Base-by-base conservation (phyloP, 2,329 filamentous ascomycete species). In the Penicillium sp. region DNA sequence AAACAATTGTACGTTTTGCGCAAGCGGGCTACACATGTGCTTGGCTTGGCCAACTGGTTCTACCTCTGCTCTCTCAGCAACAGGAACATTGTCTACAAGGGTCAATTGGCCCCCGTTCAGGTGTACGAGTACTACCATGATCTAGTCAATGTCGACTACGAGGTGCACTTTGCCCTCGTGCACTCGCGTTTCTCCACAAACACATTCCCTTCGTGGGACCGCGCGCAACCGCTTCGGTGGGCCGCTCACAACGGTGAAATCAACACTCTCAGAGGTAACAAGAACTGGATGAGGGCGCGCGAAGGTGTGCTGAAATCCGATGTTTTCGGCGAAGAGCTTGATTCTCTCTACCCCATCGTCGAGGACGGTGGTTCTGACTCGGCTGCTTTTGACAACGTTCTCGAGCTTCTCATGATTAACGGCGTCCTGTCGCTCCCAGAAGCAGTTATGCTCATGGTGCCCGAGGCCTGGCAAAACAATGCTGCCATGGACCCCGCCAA, bases 11-110 rank as follows among this genome's bases (percentile, higher is more conserved):
- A 93, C 74, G 83, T 97, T 61, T 84, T 99, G 65, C 88, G 93
- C 71, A 99, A 99, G 83, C 89, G 91, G 68, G 89, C 92, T 54
- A 96, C 92, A 48, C 91, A 97, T 79, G 89, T 91, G 67, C 94
- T 97, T 71, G 92, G 93, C 59, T 83, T 97, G 56, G 91, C 95
- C 76, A 97, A 97, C 76, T 97, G 93, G 93, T 97, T 97, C 81
- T 97, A 97, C 74, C 82, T 97, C 58, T 97, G 93, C 82, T 96
- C 91, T 50, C 79, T 97, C 64, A 94, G 87, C 74, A 97, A 96
- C 85, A 92, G 92, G 78, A 97, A 97, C 79, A 97, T 97, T 77
- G 90, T 97, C 59, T 97, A 97, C 83, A 97, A 97, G 83, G 93
- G 93, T 62, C 94, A 97, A 74, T 81, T 97, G 63, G 89, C 93